Evolutionary conservation across 768 basidiomycete genomes (phyloP).

Genomic region (Exsudoporus frostii): DNA sequence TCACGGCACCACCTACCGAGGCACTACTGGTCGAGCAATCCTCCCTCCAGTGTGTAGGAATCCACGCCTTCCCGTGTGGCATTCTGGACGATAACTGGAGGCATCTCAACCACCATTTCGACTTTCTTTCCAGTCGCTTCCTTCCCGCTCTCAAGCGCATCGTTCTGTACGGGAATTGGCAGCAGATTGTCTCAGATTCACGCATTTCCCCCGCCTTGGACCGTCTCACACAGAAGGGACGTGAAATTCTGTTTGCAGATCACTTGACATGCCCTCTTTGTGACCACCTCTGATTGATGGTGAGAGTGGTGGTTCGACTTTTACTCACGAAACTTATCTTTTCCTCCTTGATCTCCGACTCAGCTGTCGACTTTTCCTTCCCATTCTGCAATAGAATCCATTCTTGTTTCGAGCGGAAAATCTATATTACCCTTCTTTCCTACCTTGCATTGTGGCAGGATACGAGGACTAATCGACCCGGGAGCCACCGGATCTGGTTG

Average conservation of each 20-base stretch:
- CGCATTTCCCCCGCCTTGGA: constrained; percentile 35
- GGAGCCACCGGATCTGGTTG: not conserved
- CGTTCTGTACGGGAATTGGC: constrained; percentile 55
- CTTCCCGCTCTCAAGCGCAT: constrained; percentile 48
- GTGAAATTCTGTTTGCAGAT: constrained; percentile 24
- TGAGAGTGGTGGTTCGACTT: not conserved
- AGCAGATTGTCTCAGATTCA: constrained; percentile 34
- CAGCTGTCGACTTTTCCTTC: not conserved
- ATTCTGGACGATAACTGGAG: constrained; percentile 37
- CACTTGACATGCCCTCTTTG: constrained; percentile 12
- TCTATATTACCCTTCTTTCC: not conserved
- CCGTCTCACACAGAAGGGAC: constrained; percentile 33
- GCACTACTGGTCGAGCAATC: constrained; percentile 21
- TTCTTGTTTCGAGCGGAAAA: not conserved
- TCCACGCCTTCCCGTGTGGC: constrained; percentile 49
- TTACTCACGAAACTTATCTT: not conserved
- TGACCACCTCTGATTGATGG: constrained; percentile 15
- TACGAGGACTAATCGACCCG: not conserved
- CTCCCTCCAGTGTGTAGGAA: constrained; percentile 44
- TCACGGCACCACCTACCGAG: constrained; percentile 34
- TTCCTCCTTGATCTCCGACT: not conserved
- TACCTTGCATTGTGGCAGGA: not conserved
- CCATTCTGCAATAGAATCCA: not conserved
- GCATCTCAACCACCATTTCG: constrained; percentile 41
- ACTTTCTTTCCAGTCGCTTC: constrained; percentile 36